Conservation (phyloP, 768 basidiomycete species). For the Amyloporia xantha region DNA sequence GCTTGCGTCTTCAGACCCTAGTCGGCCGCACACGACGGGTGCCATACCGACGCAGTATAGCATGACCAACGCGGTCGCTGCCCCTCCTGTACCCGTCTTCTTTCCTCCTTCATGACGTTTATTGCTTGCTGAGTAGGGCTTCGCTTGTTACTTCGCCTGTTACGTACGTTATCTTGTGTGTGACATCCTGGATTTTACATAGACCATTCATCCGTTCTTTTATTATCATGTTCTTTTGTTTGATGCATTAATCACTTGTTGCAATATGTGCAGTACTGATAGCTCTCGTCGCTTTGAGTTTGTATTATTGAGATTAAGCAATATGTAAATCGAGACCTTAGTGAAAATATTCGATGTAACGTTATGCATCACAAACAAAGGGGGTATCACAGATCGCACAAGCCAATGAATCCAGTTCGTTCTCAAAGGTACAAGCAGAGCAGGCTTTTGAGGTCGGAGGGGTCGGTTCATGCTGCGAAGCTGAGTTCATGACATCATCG, state of each 20-base stretch:
- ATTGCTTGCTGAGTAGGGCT: neutral
- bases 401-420: conserved; percentile 31
- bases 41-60: conserved; percentile 12
- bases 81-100: conserved; percentile 12
- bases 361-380: neutral
- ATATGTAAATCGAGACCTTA: neutral
- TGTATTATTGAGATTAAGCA: conserved; percentile 4
- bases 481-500: conserved; percentile 21
- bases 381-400: conserved; percentile 26
- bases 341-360: neutral
- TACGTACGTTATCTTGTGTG: conserved; percentile 6
- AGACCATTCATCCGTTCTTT: neutral
- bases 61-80: neutral
- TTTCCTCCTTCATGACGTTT: conserved; percentile 10
- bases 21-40: conserved; percentile 32
- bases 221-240: neutral
- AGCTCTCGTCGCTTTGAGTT: conserved; percentile 6
- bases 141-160: neutral
- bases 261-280: conserved; percentile 1
- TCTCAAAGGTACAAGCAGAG: conserved; percentile 51
- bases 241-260: neutral
- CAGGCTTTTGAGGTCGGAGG: conserved; percentile 37
- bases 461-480: conserved; percentile 7
- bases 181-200: conserved; percentile 2
- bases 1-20: conserved; percentile 21